Conservation (phyloP, 1,284 basidiomycete genomes). For the Farysia itapuensis region DNA sequence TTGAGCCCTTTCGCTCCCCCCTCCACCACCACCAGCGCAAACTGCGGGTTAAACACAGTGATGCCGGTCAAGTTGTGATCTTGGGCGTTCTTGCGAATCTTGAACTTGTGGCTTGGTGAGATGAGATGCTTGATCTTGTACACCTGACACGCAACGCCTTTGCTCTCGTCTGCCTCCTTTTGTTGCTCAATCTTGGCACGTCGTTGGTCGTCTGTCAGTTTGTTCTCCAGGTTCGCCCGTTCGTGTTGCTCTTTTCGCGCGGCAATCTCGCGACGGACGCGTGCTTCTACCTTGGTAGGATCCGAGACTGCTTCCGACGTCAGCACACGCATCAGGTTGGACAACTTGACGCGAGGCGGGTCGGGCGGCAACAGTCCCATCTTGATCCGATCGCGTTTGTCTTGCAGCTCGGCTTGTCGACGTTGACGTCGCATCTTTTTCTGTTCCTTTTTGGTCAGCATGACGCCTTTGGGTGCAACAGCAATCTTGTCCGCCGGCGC, state of each 20-base stretch:
- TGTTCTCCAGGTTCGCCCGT: conserved; percentile 84
- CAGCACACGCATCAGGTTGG: conserved; percentile 96
- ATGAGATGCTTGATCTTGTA: conserved; percentile 84
- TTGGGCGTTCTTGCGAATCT: conserved; percentile 92
- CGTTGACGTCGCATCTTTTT: conserved; percentile 94
- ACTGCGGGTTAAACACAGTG: conserved; percentile 82
- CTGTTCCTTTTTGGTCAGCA: conserved; percentile 70
- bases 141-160: conserved; percentile 80
- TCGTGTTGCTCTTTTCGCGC: conserved; percentile 85
- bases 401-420: conserved; percentile 84
- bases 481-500: conserved; percentile 83
- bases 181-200: conserved; percentile 75
- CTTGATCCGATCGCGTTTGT: conserved; percentile 89
- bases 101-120: conserved; percentile 93
- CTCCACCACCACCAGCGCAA: conserved; percentile 90
- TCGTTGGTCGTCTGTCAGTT: conserved; percentile 85
- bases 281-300: conserved; percentile 93
- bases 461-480: conserved; percentile 63
- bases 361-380: conserved; percentile 96
- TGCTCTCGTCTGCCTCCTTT: conserved; percentile 69
- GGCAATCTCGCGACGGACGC: conserved; percentile 87
- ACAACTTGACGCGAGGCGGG: conserved; percentile 90
- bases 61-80: conserved; percentile 84
- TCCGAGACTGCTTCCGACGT: conserved; percentile 95
- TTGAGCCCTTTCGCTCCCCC: conserved; percentile 83